A percentile compares a stretch with the other conserved stretches of the same genome.
These are phyloP conservation scores for Paraphaeosphaeria minitans DNA, from an alignment of 2,329 filamentous ascomycete genomes.

Conservation along the genomic window DNA sequence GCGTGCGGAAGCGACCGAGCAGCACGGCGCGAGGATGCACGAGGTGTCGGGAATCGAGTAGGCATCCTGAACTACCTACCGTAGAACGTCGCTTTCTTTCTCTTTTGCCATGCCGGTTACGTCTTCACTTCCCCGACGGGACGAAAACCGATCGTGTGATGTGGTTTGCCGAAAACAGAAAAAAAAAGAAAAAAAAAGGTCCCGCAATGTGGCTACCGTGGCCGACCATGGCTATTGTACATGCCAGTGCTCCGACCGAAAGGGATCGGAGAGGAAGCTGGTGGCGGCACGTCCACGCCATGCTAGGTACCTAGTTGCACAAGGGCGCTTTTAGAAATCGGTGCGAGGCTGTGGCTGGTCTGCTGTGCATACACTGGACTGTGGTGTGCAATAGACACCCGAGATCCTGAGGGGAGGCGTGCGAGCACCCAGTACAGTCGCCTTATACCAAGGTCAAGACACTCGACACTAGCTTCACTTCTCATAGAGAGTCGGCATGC, in stretches of 20 bases:
- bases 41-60: background rate
- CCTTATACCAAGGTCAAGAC: too few relatives aligned
- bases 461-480: too few relatives aligned
- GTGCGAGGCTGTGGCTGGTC: background rate
- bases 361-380: background rate
- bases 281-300: background rate
- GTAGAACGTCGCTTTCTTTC: background rate
- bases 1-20: background rate
- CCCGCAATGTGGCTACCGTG: too few relatives aligned
- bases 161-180: too few relatives aligned
- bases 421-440: background rate
- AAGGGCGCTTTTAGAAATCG: background rate
- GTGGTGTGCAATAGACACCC: background rate
- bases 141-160: background rate
- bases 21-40: background rate
- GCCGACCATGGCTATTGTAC: too few relatives aligned
- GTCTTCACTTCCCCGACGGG: background rate
- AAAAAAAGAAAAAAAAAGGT: too few relatives aligned
- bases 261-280: background rate
- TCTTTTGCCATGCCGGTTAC: too few relatives aligned
- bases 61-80: too few relatives aligned
- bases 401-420: background rate
- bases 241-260: too few relatives aligned
- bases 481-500: too few relatives aligned
- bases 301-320: background rate